A percentile compares a stretch with the other conserved stretches of the same genome.
Conservation (phyloP, 768 basidiomycete genomes). For the Flagelloscypha sp. region DNA sequence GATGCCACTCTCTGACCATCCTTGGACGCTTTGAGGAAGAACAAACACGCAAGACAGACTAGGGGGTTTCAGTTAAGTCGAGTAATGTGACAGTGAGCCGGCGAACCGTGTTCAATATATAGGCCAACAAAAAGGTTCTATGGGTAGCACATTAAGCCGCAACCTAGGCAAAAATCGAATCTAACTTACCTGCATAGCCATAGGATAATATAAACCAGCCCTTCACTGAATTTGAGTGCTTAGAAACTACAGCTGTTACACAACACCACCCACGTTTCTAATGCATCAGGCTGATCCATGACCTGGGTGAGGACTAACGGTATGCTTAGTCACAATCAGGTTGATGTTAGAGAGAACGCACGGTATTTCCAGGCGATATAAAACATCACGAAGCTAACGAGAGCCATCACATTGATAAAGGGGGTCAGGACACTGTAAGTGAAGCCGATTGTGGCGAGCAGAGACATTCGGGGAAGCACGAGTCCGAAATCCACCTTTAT, state of each 20-base stretch:
- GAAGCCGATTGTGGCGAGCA: constrained; percentile 44
- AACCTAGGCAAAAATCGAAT: too few relatives aligned
- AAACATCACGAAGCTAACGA: constrained; percentile 51
- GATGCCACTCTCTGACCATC: constrained; percentile 23
- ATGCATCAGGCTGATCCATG: constrained; percentile 42
- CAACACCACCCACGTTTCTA: constrained; percentile 39
- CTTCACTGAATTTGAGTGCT: too few relatives aligned
- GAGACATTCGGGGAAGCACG: constrained; percentile 40
- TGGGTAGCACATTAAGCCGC: constrained; percentile 13
- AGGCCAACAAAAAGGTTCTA: constrained; percentile 63
- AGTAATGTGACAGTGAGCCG: too few relatives aligned
- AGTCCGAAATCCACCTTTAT: constrained; percentile 41
- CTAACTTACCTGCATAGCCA: too few relatives aligned
- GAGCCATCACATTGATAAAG: constrained; percentile 56
- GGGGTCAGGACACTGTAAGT: constrained; percentile 59
- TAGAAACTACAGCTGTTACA: constrained; percentile 25
- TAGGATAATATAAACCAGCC: too few relatives aligned
- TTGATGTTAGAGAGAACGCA: constrained; percentile 18
- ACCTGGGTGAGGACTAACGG: constrained; percentile 39
- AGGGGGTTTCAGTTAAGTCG: too few relatives aligned
- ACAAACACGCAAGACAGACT: constrained; percentile 53
- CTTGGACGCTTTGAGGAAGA: constrained; percentile 48
- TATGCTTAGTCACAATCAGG: neutral
- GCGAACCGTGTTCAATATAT: constrained; percentile 71
- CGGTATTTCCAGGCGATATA: constrained; percentile 55